Evolutionary conservation across 148 eudicot genomes (phyloP), one percentile per base, ranked within the genome.

Genomic region (Camellia sinensis): DNA sequence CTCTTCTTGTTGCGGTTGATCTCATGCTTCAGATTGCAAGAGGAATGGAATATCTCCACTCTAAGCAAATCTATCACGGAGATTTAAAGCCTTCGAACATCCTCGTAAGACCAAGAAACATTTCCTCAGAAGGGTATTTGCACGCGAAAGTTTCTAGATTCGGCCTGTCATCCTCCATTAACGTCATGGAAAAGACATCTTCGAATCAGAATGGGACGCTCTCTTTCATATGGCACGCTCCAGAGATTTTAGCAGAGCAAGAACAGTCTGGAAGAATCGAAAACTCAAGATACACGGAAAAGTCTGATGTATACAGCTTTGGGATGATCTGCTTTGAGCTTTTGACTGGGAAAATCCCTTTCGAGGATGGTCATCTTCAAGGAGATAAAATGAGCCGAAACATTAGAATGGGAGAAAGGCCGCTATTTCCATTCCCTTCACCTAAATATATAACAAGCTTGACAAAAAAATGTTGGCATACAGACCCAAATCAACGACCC

Each of bases 21-120:
- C 83, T 90, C 65, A 89, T 94, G 94, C 91, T 92, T 74, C 98
- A 94, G 87, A 88, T 94, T 67, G 94, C 96, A 52, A 81, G 98
- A 88, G 98, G 96, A 22, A 89, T 94, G 96, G 98, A 94, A 70
- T 94, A 94, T 85, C 90, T 92, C 54, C 95, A 91, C 72, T 90
- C 94, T 1, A 90, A 90, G 77, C 81, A 89, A 46, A 88, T 93
- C 70, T 87, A 82, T 53, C 98, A 90, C 18, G 94, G 98, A 13
- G 86, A 92, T 52, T 79, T 94, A 54, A 90, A 86, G 76, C 94
- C 96, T 63, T 90, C 90, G 4, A 94, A 88, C 59, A 80, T 94
- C 82, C 92, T 94, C 64, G 74, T 89, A 14, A 87, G 84, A 80
- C 19, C 85, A 53, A 82, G 88, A 75, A 79, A 69, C 67, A 67